A percentile compares a stretch with the other conserved stretches of the same genome.
phyloP scores from a whole-genome alignment of 192 early-diverging fungal species.

The Endogone sp. region DNA sequence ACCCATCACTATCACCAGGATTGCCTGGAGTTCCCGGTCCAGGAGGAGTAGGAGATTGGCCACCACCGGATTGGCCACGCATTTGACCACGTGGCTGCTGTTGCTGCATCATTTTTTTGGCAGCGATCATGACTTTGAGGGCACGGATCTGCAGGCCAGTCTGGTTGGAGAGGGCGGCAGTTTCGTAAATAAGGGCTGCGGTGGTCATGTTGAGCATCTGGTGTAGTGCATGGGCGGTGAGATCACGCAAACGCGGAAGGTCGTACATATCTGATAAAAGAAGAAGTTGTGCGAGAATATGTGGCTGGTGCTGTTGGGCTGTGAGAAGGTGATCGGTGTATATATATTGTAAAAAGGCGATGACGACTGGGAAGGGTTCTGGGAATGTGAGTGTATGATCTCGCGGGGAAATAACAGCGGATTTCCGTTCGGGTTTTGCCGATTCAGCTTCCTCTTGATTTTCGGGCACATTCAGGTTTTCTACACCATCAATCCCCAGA shows the following conservation, averaged over 20 bases:
- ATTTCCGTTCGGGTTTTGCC: background rate
- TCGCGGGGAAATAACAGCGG: background rate
- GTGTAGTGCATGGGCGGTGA: slow-evolving; percentile 55
- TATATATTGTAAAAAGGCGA: slow-evolving; percentile 34
- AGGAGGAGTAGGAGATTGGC: background rate
- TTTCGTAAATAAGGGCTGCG: slow-evolving; percentile 64
- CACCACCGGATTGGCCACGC: background rate
- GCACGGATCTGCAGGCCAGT: slow-evolving; percentile 60
- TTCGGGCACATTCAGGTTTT: background rate
- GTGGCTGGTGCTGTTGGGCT: slow-evolving; percentile 62
- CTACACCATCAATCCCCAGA: background rate
- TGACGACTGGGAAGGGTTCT: slow-evolving; percentile 20
- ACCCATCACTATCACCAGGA: background rate
- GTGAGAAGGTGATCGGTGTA: slow-evolving; percentile 55
- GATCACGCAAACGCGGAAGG: slow-evolving; percentile 49
- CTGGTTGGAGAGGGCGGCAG: slow-evolving; percentile 61
- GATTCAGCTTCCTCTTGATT: background rate
- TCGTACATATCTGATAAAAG: slow-evolving; percentile 59
- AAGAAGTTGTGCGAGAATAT: slow-evolving; percentile 62
- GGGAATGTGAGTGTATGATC: slow-evolving; percentile 12
- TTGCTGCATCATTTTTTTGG: slow-evolving; percentile 53
- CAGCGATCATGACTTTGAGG: slow-evolving; percentile 46
- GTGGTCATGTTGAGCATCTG: slow-evolving; percentile 57
- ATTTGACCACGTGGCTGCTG: slow-evolving; percentile 25
- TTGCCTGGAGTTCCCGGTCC: background rate